Evolutionary conservation across 768 basidiomycete species (phyloP).

Genomic region (Arthromyces matolae): DNA sequence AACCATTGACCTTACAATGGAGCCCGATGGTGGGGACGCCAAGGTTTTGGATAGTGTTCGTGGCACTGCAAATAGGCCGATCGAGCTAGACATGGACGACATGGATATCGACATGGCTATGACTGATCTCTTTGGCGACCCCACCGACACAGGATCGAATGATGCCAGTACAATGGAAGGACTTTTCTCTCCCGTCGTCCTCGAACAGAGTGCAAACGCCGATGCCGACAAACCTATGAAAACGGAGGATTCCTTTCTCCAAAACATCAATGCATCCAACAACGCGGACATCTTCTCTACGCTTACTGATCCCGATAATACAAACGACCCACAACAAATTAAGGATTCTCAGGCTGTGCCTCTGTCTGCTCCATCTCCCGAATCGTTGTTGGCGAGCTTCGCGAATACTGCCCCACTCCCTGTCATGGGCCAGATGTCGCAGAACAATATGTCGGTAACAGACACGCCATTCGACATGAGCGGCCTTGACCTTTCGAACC

Average conservation of each 20-base stretch:
- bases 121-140: conserved; percentile 55
- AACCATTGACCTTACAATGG: conserved; percentile 56
- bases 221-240: conserved; percentile 12
- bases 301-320: conserved; percentile 19
- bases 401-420: conserved; percentile 28
- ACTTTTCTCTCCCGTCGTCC: conserved; percentile 48
- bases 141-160: conserved; percentile 31
- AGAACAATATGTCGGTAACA: conserved; percentile 16
- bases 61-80: conserved; percentile 74
- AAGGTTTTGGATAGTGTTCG: conserved; percentile 43
- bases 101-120: conserved; percentile 66
- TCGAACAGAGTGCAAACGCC: conserved; percentile 17
- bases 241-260: conserved; percentile 35
- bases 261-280: conserved; percentile 22
- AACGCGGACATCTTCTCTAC: conserved; percentile 32
- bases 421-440: conserved; percentile 20
- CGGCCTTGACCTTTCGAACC: conserved; percentile 41
- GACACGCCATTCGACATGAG: conserved; percentile 45
- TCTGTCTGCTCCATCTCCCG: conserved; percentile 35
- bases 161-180: conserved; percentile 38
- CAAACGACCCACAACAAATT: conserved; percentile 11
- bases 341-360: conserved; percentile 13
- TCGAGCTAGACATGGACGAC: conserved; percentile 70
- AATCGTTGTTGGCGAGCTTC: conserved; percentile 43
- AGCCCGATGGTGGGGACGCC: conserved; percentile 15